A percentile compares a stretch with the other conserved stretches of the same genome.
These are phyloP conservation scores for Lactarius sanguifluus DNA, from an alignment of 768 basidiomycete genomes.

Conservation along the genomic window DNA sequence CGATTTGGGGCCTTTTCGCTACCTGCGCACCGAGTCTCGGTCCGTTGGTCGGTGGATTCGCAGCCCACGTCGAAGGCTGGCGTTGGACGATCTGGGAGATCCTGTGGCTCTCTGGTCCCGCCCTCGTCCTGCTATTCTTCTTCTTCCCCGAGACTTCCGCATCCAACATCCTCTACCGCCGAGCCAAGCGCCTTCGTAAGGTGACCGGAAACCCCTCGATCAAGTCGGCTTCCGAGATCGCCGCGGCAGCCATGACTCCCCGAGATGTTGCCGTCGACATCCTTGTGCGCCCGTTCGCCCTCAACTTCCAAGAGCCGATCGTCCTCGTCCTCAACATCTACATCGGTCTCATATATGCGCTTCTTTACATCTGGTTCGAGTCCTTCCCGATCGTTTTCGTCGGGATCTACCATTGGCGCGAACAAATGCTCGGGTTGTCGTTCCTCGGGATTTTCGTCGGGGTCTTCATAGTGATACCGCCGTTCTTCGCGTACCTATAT, in stretches of 20 bases:
- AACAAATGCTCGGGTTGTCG: slow-evolving; percentile 36
- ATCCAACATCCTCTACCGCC: slow-evolving; percentile 36
- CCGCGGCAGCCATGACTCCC: slow-evolving; percentile 26
- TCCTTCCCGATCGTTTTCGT: slow-evolving; percentile 39
- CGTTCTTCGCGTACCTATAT: slow-evolving; percentile 28
- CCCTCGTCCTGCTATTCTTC: slow-evolving; percentile 35
- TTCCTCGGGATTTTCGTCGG: slow-evolving; percentile 34
- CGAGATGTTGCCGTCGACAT: slow-evolving; percentile 31
- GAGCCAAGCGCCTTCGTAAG: slow-evolving; percentile 36
- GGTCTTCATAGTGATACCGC: slow-evolving; percentile 19
- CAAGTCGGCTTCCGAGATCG: slow-evolving; percentile 34
- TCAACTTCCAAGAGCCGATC: slow-evolving; percentile 37
- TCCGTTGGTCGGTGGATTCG: slow-evolving; percentile 38
- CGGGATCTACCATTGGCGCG: slow-evolving; percentile 38
- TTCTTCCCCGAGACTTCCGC: slow-evolving; percentile 37
- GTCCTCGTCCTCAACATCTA: slow-evolving; percentile 37
- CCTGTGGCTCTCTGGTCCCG: slow-evolving; percentile 36
- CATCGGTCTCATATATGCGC: slow-evolving; percentile 37
- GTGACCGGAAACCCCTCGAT: slow-evolving; percentile 35
- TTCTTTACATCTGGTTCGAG: slow-evolving; percentile 40
- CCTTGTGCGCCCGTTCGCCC: slow-evolving; percentile 37
- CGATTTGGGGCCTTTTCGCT: slow-evolving; percentile 36
- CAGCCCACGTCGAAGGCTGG: slow-evolving; percentile 37
- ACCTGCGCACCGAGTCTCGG: slow-evolving; percentile 36
- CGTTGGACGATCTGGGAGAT: slow-evolving; percentile 40